These are phyloP conservation scores for bread wheat (Triticum aestivum) DNA, from an alignment of 176 grass and related monocot species.

Conservation along the genomic window DNA sequence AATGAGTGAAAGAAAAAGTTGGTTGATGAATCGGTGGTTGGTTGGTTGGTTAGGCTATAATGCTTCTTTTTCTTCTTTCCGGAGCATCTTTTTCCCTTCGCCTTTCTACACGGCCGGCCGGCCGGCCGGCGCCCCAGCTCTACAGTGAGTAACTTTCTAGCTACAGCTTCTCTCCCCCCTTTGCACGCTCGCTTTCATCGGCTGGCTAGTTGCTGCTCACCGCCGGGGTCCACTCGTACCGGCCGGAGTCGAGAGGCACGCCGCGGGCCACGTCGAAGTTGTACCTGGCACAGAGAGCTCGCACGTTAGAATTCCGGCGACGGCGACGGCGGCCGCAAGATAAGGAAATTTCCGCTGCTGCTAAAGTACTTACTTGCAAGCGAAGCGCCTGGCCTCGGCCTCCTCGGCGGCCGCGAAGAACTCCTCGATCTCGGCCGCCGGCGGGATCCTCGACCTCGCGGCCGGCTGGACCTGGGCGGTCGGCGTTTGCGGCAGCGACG, in stretches of 20 bases:
- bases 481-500: background rate
- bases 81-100: slow-evolving; percentile 36
- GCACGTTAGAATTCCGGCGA: slow-evolving; percentile 25
- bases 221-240: slow-evolving; percentile 68
- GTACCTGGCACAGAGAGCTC: slow-evolving; percentile 44
- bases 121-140: background rate
- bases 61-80: slow-evolving; percentile 46
- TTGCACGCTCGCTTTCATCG: background rate
- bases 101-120: slow-evolving; percentile 23
- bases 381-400: slow-evolving; percentile 57
- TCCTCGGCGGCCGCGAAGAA: slow-evolving; percentile 75
- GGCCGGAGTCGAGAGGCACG: slow-evolving; percentile 59
- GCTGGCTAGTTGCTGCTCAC: slow-evolving; percentile 33
- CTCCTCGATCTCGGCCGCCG: slow-evolving; percentile 57
- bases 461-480: background rate
- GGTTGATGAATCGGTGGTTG: slow-evolving; percentile 37
- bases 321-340: no score
- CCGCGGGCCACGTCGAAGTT: slow-evolving; percentile 77
- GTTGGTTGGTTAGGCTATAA: slow-evolving; percentile 47
- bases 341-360: no score
- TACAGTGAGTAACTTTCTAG: slow-evolving; percentile 9
- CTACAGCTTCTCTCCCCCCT: slow-evolving; percentile 22
- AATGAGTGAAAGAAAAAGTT: slow-evolving; percentile 33
- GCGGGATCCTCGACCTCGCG: slow-evolving; percentile 23
- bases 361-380: slow-evolving; percentile 59